phyloP scores from a whole-genome alignment of 495 filamentous ascomycete genomes.

The Lepraria neglecta region DNA sequence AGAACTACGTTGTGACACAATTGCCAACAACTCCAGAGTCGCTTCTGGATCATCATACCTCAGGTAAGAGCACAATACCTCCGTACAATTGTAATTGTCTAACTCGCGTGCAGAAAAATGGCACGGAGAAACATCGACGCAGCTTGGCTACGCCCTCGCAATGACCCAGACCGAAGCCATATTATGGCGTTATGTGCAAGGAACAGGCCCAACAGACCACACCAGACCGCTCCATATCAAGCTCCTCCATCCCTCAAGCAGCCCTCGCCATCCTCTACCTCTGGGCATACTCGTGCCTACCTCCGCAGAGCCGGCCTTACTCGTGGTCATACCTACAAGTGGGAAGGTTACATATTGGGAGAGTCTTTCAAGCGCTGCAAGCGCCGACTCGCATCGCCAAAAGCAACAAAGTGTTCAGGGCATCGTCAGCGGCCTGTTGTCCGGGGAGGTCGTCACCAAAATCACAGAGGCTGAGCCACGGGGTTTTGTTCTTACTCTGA shows the following conservation, averaged over 20 bases:
- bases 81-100: constrained; percentile 9
- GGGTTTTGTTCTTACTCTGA: constrained; percentile 77
- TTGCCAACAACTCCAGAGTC: constrained; percentile 73
- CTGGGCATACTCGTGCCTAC: constrained; percentile 75
- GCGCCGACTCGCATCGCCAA: constrained; percentile 66
- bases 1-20: constrained; percentile 78
- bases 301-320: constrained; percentile 69
- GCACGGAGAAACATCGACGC: constrained; percentile 54
- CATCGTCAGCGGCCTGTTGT: constrained; percentile 60
- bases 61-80: constrained; percentile 41
- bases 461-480: constrained; percentile 78
- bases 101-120: constrained; percentile 32
- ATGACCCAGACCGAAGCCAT: constrained; percentile 74
- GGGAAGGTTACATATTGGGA: constrained; percentile 94
- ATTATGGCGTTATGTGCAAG: constrained; percentile 78
- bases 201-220: constrained; percentile 57
- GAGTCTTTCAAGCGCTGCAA: constrained; percentile 75
- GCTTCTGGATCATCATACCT: constrained; percentile 50
- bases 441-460: constrained; percentile 68
- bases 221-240: constrained; percentile 54
- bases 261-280: constrained; percentile 59
- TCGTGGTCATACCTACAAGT: constrained; percentile 72
- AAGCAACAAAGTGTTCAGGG: constrained; percentile 72
- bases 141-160: constrained; percentile 67
- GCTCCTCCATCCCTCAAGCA: constrained; percentile 64